A percentile compares a stretch with the other conserved stretches of the same genome.
These are phyloP conservation scores for Samsoniella hepiali DNA, from an alignment of 2,329 filamentous ascomycete genomes.

Conservation along the genomic window DNA sequence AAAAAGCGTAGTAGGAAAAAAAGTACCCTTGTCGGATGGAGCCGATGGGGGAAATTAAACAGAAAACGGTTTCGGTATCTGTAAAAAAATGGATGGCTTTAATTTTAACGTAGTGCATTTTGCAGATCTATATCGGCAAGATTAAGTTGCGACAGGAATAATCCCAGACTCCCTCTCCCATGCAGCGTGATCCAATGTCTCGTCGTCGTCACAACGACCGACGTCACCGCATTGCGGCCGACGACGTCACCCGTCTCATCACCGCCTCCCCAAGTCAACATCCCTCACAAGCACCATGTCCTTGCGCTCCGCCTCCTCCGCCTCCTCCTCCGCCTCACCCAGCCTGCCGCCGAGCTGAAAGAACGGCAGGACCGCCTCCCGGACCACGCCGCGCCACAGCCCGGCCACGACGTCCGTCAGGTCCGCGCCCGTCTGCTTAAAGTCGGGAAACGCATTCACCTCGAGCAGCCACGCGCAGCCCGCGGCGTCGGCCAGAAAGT, in stretches of 20 bases:
- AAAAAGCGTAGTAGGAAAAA: neutral
- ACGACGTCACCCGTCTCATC: conserved; percentile 15
- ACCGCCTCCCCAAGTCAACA: conserved; percentile 51
- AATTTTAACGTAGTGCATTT: neutral
- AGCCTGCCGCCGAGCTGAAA: conserved; percentile 43
- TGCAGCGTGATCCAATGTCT: too few relatives aligned
- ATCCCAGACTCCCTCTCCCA: too few relatives aligned
- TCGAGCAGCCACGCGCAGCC: conserved; percentile 76
- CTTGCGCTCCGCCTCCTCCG: conserved; percentile 27
- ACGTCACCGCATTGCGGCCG: too few relatives aligned
- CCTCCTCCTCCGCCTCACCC: conserved; percentile 22
- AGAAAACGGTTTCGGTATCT: neutral
- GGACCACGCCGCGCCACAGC: conserved; percentile 73
- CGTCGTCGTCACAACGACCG: too few relatives aligned
- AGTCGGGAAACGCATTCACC: conserved; percentile 95
- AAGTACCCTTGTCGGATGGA: neutral
- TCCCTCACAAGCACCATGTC: conserved; percentile 52
- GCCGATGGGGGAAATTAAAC: conserved; percentile 4
- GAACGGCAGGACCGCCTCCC: conserved; percentile 64
- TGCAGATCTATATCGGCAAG: conserved; percentile 8
- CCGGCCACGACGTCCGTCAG: conserved; percentile 68
- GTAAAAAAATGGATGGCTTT: too few relatives aligned
- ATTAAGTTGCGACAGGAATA: conserved; percentile 1
- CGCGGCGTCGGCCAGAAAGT: conserved; percentile 74
- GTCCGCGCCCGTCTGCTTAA: conserved; percentile 85